Base-by-base conservation (phyloP, 495 filamentous ascomycete genomes). In the Aspergillus hancockii region DNA sequence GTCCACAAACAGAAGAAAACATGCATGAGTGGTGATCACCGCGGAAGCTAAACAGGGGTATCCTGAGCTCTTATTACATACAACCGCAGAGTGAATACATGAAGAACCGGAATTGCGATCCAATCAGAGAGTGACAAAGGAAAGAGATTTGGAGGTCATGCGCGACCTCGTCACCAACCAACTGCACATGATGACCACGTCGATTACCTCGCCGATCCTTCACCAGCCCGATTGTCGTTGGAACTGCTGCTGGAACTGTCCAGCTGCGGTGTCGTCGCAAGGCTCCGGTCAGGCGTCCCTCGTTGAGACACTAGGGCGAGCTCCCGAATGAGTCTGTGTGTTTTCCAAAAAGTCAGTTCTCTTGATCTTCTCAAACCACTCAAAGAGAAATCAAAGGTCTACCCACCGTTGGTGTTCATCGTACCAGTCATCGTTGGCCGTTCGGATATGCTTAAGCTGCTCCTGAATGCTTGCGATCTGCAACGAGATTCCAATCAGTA, bases 391-490 rank as follows among this genome's bases (percentile, higher is more conserved):
- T 34, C 28, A 19, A n/a, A 58, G 51, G 30, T n/a, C 28, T 22
- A 64, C 73, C 68, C 54, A 80, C 77, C 71, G 75, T 57, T 67
- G 69, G 55, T 80, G 75, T 52, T 80, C 77, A 55, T 72, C 72
- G 52, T 75, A 73, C 75, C 75, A 80, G 54, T 78, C 77, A 57
- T 78, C 75, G 55, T 74, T 77, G 38, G 76, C 65, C 25, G 66
- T 69, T 53, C 75, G 75, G 60, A 80, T 76, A 43, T 79, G 75
- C 57, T 75, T 80, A 80, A 80, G 70, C 76, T 79, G 77, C 68
- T 79, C 75, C 70, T 80, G 77, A 58, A 80, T 75, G 72, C 76
- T 80, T 55, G 77, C 77, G 74, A 80, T 80, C 77, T 80, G 50
- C 40, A 61, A 53, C 51, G 55, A 65, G 23, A 60, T 54, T 56